Conservation (phyloP, 495 filamentous ascomycete genomes). For the Trichoderma parareesei region DNA sequence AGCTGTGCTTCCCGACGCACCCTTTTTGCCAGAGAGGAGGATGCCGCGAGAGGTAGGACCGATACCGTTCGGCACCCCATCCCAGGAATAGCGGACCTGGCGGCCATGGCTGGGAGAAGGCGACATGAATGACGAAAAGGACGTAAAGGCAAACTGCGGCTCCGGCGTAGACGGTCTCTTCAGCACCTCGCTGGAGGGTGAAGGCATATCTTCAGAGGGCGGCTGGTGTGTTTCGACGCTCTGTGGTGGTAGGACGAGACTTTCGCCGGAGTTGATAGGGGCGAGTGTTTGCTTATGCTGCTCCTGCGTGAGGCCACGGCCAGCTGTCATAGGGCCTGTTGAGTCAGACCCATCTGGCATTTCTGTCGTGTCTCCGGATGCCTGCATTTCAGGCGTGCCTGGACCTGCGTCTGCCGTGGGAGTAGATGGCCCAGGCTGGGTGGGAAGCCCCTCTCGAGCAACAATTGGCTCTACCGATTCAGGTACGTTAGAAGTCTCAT, state of each 20-base stretch:
- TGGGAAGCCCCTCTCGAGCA: background rate
- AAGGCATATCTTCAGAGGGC: background rate
- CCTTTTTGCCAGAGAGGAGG: background rate
- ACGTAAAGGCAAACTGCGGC: background rate
- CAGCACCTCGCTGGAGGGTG: no score
- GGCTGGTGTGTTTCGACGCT: background rate
- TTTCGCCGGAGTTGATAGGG: background rate
- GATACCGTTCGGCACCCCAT: background rate
- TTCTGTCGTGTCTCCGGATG: background rate
- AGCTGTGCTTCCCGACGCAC: background rate
- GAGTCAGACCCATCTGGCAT: background rate
- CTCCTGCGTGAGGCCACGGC: background rate
- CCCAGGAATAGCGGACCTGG: background rate
- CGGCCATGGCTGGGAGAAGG: background rate
- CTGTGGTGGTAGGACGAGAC: background rate
- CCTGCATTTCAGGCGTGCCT: background rate
- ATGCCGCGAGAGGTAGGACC: background rate
- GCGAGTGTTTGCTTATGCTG: background rate
- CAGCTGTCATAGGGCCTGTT: background rate
- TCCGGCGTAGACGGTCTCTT: constrained; percentile 2
- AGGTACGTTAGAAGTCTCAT: background rate
- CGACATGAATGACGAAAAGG: constrained; percentile 8
- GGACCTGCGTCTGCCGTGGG: background rate
- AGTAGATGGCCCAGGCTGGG: background rate
- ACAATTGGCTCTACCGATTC: background rate